Evolutionary conservation across 1,284 basidiomycete species (phyloP).

Genomic region (Agaricales sp.): DNA sequence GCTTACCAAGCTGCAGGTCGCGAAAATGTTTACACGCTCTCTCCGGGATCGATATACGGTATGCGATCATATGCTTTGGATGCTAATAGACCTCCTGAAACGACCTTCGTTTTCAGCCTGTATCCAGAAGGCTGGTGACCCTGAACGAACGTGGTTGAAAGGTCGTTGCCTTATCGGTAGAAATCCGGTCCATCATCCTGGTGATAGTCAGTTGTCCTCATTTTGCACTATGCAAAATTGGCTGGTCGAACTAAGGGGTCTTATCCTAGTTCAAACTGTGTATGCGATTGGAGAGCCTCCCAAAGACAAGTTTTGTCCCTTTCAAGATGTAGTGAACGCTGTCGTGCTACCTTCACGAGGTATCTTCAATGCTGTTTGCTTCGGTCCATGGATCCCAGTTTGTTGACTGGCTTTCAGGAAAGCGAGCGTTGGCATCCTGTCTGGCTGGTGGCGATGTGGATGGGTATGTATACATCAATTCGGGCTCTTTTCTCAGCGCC

Average conservation of each 20-base stretch:
- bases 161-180: slow-evolving; percentile 53
- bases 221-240: neutral
- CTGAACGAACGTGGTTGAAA: slow-evolving; percentile 38
- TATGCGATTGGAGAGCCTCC: slow-evolving; percentile 65
- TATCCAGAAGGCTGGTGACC: slow-evolving; percentile 35
- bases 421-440: slow-evolving; percentile 53
- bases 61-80: too few relatives aligned
- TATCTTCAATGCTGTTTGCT: too few relatives aligned
- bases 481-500: too few relatives aligned
- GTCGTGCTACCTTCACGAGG: slow-evolving; percentile 65
- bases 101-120: too few relatives aligned
- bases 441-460: slow-evolving; percentile 33
- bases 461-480: slow-evolving; percentile 8
- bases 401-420: slow-evolving; percentile 39
- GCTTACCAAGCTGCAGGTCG: slow-evolving; percentile 39
- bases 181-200: slow-evolving; percentile 60
- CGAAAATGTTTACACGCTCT: slow-evolving; percentile 40
- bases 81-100: too few relatives aligned
- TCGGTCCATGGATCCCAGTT: too few relatives aligned
- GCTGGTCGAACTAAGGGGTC: slow-evolving; percentile 8
- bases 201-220: slow-evolving; percentile 49
- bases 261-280: slow-evolving; percentile 49
- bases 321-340: slow-evolving; percentile 55
- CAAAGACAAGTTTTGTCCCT: slow-evolving; percentile 41
- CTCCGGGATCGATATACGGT: slow-evolving; percentile 55